Evolutionary conservation across 306 rosid species (phyloP).

Genomic region (Trichosanthes truncata): DNA sequence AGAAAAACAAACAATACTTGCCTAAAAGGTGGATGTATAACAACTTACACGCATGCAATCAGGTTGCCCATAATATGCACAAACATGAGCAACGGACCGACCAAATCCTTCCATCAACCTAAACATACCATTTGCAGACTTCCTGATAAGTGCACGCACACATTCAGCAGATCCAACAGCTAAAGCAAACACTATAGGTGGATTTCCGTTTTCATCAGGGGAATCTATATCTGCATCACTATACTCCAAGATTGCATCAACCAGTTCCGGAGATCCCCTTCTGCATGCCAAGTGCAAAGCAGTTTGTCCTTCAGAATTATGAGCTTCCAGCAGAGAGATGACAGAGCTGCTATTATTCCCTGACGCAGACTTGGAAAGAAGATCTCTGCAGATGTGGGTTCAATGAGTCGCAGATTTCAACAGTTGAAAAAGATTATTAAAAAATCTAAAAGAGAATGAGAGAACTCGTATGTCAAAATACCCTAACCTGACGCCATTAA

Average conservation of each 20-base stretch:
- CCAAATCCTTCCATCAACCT: conserved; percentile 86
- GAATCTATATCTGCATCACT: conserved; percentile 84
- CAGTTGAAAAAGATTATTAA: neutral
- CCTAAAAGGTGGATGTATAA: conserved; percentile 9
- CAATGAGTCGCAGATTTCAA: neutral
- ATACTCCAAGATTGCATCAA: conserved; percentile 72
- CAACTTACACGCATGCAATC: conserved; percentile 96
- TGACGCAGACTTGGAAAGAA: conserved; percentile 65
- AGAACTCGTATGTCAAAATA: neutral
- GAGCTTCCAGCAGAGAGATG: conserved; percentile 66
- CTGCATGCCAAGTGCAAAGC: conserved; percentile 97
- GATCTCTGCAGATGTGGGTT: conserved; percentile 49
- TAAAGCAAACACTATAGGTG: conserved; percentile 92
- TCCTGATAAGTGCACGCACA: conserved; percentile 57
- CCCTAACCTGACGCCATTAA: conserved; percentile 73
- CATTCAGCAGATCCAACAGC: conserved; percentile 98
- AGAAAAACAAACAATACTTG: neutral
- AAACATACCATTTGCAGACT: conserved; percentile 83
- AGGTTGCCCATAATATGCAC: conserved; percentile 98
- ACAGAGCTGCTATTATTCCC: conserved; percentile 48
- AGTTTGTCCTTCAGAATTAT: conserved; percentile 90
- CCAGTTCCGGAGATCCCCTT: conserved; percentile 87
- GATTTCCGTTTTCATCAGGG: conserved; percentile 92
- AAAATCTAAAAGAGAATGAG: neutral
- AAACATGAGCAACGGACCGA: conserved; percentile 92